A percentile compares a stretch with the other conserved stretches of the same genome.
These are phyloP conservation scores for Suhomyces chickasaworum DNA, from an alignment of 1,139 yeast species.

Conservation along the genomic window DNA sequence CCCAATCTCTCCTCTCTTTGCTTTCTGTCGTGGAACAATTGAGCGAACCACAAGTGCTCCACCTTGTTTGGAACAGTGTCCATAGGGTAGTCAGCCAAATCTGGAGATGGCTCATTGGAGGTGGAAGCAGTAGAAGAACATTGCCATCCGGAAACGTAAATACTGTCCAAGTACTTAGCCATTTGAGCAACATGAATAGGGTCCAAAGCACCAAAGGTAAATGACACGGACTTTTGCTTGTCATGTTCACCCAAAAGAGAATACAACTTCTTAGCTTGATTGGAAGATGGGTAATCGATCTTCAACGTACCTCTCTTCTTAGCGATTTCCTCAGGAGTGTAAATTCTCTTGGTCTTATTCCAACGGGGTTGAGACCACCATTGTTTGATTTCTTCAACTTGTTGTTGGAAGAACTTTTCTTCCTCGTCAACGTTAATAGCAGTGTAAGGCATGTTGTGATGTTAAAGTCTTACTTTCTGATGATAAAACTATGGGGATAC, in stretches of 20 bases:
- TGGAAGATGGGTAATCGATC: constrained; percentile 72
- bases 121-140: constrained; percentile 97
- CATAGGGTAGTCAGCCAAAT: constrained; percentile 97
- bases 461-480: neutral
- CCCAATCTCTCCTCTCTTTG: constrained; percentile 84
- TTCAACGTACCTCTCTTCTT: constrained; percentile 78
- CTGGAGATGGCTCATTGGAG: constrained; percentile 97
- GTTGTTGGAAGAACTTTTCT: constrained; percentile 64
- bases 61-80: constrained; percentile 99
- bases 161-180: constrained; percentile 91
- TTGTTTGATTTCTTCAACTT: constrained; percentile 69
- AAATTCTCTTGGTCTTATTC: constrained; percentile 84
- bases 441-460: constrained; percentile 47
- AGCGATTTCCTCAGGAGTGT: constrained; percentile 87
- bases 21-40: constrained; percentile 94
- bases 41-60: constrained; percentile 96
- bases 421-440: constrained; percentile 60
- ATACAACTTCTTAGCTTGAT: constrained; percentile 82
- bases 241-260: constrained; percentile 70
- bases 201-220: constrained; percentile 95
- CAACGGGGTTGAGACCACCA: constrained; percentile 97
- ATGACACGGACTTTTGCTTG: constrained; percentile 71
- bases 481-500: neutral
- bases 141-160: constrained; percentile 98
- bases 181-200: constrained; percentile 95